A percentile compares a stretch with the other conserved stretches of the same genome.
These are phyloP conservation scores for Aspergillus sp. DNA, from an alignment of 2,329 filamentous ascomycete species.

Conservation along the genomic window DNA sequence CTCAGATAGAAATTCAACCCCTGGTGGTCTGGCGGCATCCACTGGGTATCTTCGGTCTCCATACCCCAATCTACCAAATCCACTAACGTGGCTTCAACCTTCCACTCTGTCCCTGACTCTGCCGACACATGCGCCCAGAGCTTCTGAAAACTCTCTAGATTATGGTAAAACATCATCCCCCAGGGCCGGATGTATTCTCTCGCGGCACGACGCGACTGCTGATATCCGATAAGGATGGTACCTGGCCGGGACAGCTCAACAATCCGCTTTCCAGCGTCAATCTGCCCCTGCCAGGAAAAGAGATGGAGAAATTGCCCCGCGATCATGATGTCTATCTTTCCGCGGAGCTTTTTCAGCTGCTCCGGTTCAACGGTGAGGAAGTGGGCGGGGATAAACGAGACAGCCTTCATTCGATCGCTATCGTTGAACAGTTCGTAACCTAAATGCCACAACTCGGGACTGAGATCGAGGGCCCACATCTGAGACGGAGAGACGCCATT, in stretches of 20 bases:
- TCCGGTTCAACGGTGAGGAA: neutral
- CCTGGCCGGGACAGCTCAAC: slow-evolving; percentile 5
- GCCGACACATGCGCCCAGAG: neutral
- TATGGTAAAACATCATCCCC: slow-evolving; percentile 13
- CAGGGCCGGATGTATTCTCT: slow-evolving; percentile 6
- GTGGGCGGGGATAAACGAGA: neutral
- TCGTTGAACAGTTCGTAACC: slow-evolving; percentile 7
- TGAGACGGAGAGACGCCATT: neutral
- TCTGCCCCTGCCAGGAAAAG: slow-evolving; percentile 9
- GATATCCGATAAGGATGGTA: slow-evolving; percentile 4
- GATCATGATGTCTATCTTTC: slow-evolving; percentile 6
- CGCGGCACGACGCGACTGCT: neutral
- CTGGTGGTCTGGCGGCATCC: slow-evolving; percentile 10
- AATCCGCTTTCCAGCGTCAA: slow-evolving; percentile 6
- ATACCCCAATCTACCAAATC: slow-evolving; percentile 10
- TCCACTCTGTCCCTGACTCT: neutral
- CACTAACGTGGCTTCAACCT: neutral
- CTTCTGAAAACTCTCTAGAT: neutral
- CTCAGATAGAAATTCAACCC: slow-evolving; percentile 7
- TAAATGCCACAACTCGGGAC: neutral
- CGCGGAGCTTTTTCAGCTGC: neutral
- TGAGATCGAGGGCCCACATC: slow-evolving; percentile 6
- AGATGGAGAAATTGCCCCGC: slow-evolving; percentile 13
- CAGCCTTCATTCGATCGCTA: slow-evolving; percentile 2
- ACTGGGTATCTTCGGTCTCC: slow-evolving; percentile 8